Evolutionary conservation across 2,329 filamentous ascomycete species (phyloP).

Genomic region (Pestalotiopsis sp.): DNA sequence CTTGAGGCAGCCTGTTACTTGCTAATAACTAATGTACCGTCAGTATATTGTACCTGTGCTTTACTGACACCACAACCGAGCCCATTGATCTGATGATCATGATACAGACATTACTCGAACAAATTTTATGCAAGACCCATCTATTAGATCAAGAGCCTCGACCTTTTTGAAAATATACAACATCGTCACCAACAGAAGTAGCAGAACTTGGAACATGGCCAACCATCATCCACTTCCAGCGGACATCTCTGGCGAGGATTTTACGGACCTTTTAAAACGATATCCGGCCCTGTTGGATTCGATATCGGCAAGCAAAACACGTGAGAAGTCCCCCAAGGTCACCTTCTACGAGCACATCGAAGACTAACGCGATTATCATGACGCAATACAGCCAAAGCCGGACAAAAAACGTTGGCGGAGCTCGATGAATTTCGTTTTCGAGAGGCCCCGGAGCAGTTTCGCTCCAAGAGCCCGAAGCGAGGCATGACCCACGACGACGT

Average conservation of each 20-base stretch:
- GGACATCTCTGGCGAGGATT: conserved; percentile 33
- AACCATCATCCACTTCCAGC: conserved; percentile 18
- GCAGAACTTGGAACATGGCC: conserved; percentile 16
- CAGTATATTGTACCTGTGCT: no score
- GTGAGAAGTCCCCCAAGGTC: conserved; percentile 30
- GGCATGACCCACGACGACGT: conserved; percentile 60
- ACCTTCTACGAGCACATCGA: no score
- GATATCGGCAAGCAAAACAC: conserved; percentile 46
- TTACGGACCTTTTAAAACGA: conserved; percentile 34
- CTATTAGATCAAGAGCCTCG: background rate
- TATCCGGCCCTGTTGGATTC: conserved; percentile 42
- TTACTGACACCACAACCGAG: background rate
- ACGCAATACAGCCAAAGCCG: conserved; percentile 42
- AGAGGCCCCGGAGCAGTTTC: conserved; percentile 51
- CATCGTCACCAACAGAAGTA: background rate
- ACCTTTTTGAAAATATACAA: background rate
- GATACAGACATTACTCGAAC: background rate
- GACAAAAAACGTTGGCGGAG: conserved; percentile 53
- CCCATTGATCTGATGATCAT: background rate
- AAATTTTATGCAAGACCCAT: background rate
- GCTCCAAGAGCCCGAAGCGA: conserved; percentile 30
- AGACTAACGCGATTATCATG: background rate
- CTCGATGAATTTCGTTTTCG: conserved; percentile 64
- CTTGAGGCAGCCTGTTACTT: background rate
- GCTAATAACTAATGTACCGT: no score